Base-by-base conservation (phyloP, 495 filamentous ascomycete genomes). In the Acidomyces sp. region DNA sequence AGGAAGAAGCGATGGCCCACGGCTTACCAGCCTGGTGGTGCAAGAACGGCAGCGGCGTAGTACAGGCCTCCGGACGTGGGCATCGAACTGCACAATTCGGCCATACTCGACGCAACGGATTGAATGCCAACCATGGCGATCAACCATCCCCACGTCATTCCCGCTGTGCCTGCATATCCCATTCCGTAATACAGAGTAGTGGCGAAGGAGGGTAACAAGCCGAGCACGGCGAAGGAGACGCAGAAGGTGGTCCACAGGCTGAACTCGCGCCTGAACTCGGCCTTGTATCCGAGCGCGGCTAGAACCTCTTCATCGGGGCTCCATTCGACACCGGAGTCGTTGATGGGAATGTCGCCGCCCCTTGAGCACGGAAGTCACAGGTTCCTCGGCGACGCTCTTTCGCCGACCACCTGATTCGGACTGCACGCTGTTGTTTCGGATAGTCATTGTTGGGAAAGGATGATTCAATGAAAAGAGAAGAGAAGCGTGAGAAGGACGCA, bases 141-240 rank as follows among this genome's bases (percentile, higher is more conserved):
- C 23, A 86, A 60, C 80, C 81, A 86, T 13, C 81, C 81, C 81
- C 81, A 85, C 1, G 77, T 77, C 78, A 85, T 85, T n/a, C 61
- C 61, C 10, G 74, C 79, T 1, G 78, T 81, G 9, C 81, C 80
- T 15, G 82, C 81, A 62, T 85, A 85, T 38, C 81, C 81, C 70
- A 86, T 78, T 40, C 80, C 81, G 66, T 83, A 87, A 49, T 69
- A 77, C 37, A 87, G 60, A 0, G 81, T 87, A 38, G 69, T 76
- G 4, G 81, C 81, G 53, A 85, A 83, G 32, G 74, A 80, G 0
- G 81, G 81, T 28, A 86, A 58, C 35, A 86, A 54, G 3, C 81
- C 81, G 41, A 85, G 59, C 4, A 85, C 79, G 4, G 81, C 78
- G 55, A 85, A 85, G 41, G 71, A 77, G 34, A 86, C 79, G 50